These are phyloP conservation scores for Stentor coeruleus DNA, from an alignment of 73 alveolate genomes.

Conservation along the genomic window DNA sequence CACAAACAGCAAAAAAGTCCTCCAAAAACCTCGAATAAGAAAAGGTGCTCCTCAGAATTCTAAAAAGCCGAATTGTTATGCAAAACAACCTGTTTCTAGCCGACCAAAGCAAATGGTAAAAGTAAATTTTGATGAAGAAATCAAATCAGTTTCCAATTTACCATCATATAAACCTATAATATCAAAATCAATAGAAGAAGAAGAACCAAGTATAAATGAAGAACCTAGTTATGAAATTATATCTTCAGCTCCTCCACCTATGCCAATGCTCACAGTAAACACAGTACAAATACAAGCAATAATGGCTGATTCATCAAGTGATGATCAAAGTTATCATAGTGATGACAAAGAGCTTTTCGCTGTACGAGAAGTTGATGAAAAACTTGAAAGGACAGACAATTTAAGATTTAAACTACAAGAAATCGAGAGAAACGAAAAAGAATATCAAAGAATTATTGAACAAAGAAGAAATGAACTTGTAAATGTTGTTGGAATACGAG, in stretches of 20 bases:
- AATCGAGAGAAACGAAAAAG: constrained; percentile 19
- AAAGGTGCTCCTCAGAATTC: background rate
- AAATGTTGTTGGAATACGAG: background rate
- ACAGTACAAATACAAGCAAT: background rate
- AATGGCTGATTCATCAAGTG: constrained; percentile 1
- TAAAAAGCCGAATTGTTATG: constrained; percentile 7
- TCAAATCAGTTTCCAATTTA: too few relatives aligned
- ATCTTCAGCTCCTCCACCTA: background rate
- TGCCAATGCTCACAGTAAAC: background rate
- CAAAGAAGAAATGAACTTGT: constrained; percentile 16
- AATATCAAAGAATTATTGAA: constrained; percentile 7
- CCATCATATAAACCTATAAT: background rate
- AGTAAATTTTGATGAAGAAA: too few relatives aligned
- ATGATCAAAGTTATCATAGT: background rate
- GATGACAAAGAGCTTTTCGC: constrained; percentile 22
- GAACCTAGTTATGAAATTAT: constrained; percentile 22
- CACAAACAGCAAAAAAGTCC: background rate
- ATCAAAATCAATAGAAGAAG: background rate
- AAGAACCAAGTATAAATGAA: background rate
- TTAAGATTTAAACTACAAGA: constrained; percentile 2
- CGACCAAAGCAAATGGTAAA: background rate
- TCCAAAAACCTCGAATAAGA: constrained; percentile 3
- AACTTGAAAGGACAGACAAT: constrained; percentile 16
- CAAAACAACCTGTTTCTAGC: background rate
- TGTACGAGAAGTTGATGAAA: constrained; percentile 28